Evolutionary conservation across 768 basidiomycete genomes (phyloP).

Genomic region (Hydnum rufescens): DNA sequence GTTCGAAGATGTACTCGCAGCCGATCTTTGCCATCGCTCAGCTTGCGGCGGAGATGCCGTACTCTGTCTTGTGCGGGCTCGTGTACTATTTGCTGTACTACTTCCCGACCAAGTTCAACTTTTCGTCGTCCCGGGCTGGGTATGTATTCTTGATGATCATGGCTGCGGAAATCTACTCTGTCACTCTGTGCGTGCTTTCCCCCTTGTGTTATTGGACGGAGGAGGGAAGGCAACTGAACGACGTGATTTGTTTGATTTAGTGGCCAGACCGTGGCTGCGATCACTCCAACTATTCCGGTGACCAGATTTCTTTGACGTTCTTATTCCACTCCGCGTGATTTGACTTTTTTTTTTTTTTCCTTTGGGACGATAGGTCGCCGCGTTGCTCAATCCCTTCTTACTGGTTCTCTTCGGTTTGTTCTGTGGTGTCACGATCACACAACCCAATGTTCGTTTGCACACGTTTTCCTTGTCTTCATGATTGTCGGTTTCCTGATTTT

Average conservation of each 20-base stretch:
- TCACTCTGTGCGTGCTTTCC: conserved; percentile 29
- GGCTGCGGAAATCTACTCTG: conserved; percentile 51
- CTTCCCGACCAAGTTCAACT: conserved; percentile 46
- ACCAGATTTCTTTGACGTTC: no score
- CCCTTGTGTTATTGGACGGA: conserved; percentile 19
- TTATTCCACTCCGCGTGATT: no score
- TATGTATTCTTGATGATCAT: conserved; percentile 53
- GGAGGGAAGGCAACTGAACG: no score
- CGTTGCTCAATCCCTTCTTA: no score
- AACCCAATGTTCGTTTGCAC: no score
- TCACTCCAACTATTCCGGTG: conserved; percentile 55
- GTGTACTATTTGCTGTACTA: conserved; percentile 52
- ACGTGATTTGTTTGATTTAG: conserved; percentile 4
- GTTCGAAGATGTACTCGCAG: conserved; percentile 70
- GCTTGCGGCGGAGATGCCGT: conserved; percentile 63
- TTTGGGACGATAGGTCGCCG: no score
- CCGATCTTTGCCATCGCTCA: conserved; percentile 73
- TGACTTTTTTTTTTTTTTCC: no score
- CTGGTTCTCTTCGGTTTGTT: conserved; percentile 13
- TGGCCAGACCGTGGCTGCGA: conserved; percentile 36
- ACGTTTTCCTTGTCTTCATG: no score
- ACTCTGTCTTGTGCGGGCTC: conserved; percentile 44
- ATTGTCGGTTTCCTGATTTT: no score
- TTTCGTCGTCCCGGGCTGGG: conserved; percentile 43
- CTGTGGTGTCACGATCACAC: conserved; percentile 49